Conservation (phyloP, 2,329 filamentous ascomycete genomes). For the Rhytidhysteron rufulum region DNA sequence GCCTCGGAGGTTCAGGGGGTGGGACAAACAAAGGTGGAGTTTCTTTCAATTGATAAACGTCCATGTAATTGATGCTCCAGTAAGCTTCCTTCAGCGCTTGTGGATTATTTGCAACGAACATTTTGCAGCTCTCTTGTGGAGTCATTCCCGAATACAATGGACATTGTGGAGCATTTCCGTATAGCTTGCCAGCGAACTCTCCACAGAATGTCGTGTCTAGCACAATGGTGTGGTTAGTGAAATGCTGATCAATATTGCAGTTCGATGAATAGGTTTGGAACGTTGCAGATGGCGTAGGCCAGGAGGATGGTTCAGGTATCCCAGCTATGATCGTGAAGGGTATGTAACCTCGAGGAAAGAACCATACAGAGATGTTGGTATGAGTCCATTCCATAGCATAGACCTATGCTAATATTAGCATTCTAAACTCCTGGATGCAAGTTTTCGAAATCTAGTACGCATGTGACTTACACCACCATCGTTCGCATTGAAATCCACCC, state of each 20-base stretch:
- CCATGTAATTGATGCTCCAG: conserved; percentile 40
- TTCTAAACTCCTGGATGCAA: not conserved
- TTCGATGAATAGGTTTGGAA: conserved; percentile 56
- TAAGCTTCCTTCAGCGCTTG: conserved; percentile 25
- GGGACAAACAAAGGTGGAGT: no score
- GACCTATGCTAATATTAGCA: conserved; percentile 9
- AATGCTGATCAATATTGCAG: conserved; percentile 43
- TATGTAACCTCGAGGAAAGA: conserved; percentile 64
- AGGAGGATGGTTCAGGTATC: conserved; percentile 58
- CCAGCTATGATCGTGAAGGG: conserved; percentile 40
- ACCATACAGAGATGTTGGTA: conserved; percentile 68
- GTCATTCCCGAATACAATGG: conserved; percentile 17
- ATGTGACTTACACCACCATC: conserved; percentile 27
- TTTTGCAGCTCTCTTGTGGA: conserved; percentile 19
- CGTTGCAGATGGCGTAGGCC: conserved; percentile 61
- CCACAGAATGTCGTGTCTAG: conserved; percentile 75
- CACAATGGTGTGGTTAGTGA: conserved; percentile 68
- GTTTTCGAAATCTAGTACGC: not conserved
- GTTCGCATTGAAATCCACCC: conserved; percentile 23
- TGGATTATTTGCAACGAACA: conserved; percentile 17
- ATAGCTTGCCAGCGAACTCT: conserved; percentile 19
- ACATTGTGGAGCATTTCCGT: conserved; percentile 49
- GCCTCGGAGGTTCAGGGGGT: no score
- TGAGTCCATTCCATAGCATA: conserved; percentile 60
- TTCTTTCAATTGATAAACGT: conserved; percentile 40